phyloP scores from a whole-genome alignment of 345 rosid genomes.

The Syzygium aqueum region DNA sequence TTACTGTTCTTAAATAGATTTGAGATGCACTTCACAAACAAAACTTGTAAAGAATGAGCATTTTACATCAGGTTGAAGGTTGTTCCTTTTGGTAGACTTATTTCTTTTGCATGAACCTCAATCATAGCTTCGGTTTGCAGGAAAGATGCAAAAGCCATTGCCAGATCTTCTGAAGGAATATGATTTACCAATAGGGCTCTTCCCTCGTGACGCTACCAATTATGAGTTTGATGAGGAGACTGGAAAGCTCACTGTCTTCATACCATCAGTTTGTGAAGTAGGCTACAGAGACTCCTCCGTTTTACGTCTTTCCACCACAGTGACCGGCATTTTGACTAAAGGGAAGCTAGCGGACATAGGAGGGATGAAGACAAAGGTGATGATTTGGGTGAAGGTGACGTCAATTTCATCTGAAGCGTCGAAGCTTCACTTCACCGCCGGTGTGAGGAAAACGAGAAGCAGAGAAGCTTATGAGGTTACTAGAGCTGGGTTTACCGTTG shows the following conservation, averaged over 20 bases:
- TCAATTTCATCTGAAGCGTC: slow-evolving; percentile 54
- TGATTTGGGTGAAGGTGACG: slow-evolving; percentile 87
- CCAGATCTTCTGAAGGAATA: slow-evolving; percentile 79
- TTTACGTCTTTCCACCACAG: slow-evolving; percentile 53
- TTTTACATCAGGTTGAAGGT: neutral
- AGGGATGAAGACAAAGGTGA: slow-evolving; percentile 83
- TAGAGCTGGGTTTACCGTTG: slow-evolving; percentile 56
- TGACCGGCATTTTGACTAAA: slow-evolving; percentile 70
- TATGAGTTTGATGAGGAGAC: slow-evolving; percentile 93
- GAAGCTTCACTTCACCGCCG: slow-evolving; percentile 71
- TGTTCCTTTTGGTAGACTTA: neutral
- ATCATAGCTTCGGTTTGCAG: slow-evolving; percentile 16
- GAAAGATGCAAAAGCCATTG: slow-evolving; percentile 93
- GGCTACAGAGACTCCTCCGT: slow-evolving; percentile 88
- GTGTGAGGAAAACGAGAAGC: slow-evolving; percentile 70
- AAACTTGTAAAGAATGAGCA: neutral
- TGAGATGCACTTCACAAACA: neutral
- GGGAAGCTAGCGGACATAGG: slow-evolving; percentile 78
- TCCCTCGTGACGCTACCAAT: slow-evolving; percentile 91
- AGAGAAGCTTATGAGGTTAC: slow-evolving; percentile 79
- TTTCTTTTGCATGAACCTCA: neutral
- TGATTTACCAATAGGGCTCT: slow-evolving; percentile 76
- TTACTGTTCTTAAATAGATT: neutral
- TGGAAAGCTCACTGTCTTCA: slow-evolving; percentile 54
- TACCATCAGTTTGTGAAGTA: slow-evolving; percentile 77